Conservation (phyloP, 106 monocot genomes). For the Agapanthus africanus region DNA sequence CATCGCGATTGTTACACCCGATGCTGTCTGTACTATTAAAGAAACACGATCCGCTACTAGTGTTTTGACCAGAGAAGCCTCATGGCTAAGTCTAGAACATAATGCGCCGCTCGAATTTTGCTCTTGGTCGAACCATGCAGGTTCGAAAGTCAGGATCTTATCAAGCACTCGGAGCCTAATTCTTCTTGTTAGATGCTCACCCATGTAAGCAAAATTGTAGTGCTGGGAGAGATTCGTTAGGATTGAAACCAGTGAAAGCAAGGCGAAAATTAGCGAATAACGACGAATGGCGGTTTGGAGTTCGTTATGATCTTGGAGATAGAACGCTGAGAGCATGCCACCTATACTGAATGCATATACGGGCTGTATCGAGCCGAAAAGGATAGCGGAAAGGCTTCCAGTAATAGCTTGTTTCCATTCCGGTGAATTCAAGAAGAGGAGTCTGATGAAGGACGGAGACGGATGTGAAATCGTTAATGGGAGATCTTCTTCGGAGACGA, state of each 20-base stretch:
- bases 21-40: conserved; percentile 50
- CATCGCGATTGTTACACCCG: conserved; percentile 45
- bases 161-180: conserved; percentile 49
- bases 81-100: conserved; percentile 53
- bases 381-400: conserved; percentile 42
- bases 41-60: conserved; percentile 64
- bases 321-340: conserved; percentile 65
- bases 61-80: conserved; percentile 64
- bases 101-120: conserved; percentile 56
- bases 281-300: conserved; percentile 36
- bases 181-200: conserved; percentile 49
- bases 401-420: conserved; percentile 69
- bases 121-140: conserved; percentile 76
- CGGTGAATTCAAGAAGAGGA: conserved; percentile 57
- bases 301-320: conserved; percentile 35
- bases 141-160: conserved; percentile 68
- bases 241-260: conserved; percentile 44
- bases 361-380: conserved; percentile 56
- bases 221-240: conserved; percentile 56
- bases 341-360: conserved; percentile 66
- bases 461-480: not conserved
- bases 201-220: conserved; percentile 74
- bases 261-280: conserved; percentile 49
- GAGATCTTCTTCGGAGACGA: conserved; percentile 8
- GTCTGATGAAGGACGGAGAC: conserved; percentile 51